Conservation (phyloP, 805 yeast genomes). For the Cyberlindnera mississippiensis region DNA sequence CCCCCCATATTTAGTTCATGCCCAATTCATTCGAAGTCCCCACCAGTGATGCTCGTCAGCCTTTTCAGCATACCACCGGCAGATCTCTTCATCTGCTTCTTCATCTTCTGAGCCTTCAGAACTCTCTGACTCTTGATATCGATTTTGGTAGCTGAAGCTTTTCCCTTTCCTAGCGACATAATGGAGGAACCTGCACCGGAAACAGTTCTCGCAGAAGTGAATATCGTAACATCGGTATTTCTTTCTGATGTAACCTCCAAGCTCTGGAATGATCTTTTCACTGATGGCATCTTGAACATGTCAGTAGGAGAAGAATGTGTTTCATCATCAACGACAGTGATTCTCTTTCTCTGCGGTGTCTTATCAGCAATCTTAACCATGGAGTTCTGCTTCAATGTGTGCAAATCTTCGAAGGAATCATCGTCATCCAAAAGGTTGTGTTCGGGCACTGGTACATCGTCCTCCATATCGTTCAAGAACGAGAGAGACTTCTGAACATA, state of each 20-base stretch:
- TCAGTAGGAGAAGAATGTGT: slow-evolving; percentile 22
- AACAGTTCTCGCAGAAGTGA: slow-evolving; percentile 51
- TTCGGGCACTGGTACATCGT: slow-evolving; percentile 14
- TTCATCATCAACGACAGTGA: slow-evolving; percentile 16
- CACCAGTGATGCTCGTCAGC: slow-evolving; percentile 8
- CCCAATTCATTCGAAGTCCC: slow-evolving; percentile 13
- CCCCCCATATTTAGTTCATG: no score
- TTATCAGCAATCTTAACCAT: slow-evolving; percentile 30
- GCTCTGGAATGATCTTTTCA: slow-evolving; percentile 42
- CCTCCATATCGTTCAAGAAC: slow-evolving; percentile 38
- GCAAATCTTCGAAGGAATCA: slow-evolving; percentile 42
- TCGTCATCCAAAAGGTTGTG: slow-evolving; percentile 25
- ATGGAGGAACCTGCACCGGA: slow-evolving; percentile 56
- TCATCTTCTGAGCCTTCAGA: slow-evolving; percentile 24
- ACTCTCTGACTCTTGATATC: slow-evolving; percentile 20
- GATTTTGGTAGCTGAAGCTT: slow-evolving; percentile 6
- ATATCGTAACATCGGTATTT: slow-evolving; percentile 46
- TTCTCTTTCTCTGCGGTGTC: slow-evolving; percentile 24
- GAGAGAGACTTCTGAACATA: slow-evolving; percentile 56
- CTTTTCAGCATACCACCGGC: slow-evolving; percentile 13
- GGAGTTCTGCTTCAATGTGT: slow-evolving; percentile 42
- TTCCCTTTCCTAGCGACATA: slow-evolving; percentile 42
- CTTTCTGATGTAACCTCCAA: slow-evolving; percentile 35
- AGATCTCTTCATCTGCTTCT: slow-evolving; percentile 10
- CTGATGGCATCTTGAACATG: slow-evolving; percentile 35